Conservation (phyloP, 2,329 filamentous ascomycete species). For the Epichloe amarillans region DNA sequence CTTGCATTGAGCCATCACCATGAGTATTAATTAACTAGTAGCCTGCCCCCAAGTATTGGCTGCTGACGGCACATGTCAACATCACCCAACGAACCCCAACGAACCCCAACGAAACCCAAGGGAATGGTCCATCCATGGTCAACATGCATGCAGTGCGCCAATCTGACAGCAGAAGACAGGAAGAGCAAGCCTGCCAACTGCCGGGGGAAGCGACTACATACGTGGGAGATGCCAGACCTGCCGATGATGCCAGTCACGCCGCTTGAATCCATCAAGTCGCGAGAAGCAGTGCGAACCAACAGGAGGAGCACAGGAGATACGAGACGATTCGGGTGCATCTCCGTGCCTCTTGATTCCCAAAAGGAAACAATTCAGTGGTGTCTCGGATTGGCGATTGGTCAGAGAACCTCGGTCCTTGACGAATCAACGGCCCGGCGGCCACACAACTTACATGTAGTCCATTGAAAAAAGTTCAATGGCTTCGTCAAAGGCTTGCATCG, state of each 20-base stretch:
- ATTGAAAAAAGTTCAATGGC: no score
- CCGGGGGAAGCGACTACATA: neutral
- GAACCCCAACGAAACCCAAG: neutral
- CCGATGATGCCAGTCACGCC: neutral
- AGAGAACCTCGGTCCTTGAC: no score
- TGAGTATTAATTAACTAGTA: no score
- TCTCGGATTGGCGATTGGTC: no score
- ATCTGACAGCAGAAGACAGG: neutral
- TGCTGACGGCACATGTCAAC: neutral
- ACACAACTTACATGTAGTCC: no score
- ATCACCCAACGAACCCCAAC: neutral
- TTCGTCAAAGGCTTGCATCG: no score
- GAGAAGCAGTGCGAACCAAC: neutral
- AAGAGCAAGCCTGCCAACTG: neutral
- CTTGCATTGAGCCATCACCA: no score
- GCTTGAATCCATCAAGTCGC: neutral
- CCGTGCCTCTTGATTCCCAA: neutral
- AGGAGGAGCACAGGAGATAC: neutral
- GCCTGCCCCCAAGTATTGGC: neutral
- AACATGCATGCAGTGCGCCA: neutral
- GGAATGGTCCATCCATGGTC: neutral
- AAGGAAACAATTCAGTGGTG: neutral
- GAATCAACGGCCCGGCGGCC: no score
- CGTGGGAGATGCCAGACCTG: neutral
- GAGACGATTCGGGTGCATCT: neutral